Conservation (phyloP, 192 early-diverging fungal species). For the Entomortierella lignicola region DNA sequence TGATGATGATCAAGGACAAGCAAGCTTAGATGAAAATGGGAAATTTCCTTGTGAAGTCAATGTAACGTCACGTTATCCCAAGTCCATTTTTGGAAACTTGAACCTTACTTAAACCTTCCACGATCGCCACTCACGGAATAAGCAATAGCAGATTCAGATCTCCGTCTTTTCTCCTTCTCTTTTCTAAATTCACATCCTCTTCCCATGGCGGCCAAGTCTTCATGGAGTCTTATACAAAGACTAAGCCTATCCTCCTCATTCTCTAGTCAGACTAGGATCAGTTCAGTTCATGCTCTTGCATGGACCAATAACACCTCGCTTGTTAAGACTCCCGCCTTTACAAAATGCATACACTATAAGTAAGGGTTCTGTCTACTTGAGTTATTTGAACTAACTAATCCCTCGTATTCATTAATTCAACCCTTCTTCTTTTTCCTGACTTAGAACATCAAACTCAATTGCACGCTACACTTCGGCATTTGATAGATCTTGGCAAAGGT, state of each 20-base stretch:
- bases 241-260: not conserved
- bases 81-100: not conserved
- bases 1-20: constrained; percentile 10
- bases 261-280: constrained; percentile 2
- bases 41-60: not conserved
- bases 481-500: constrained; percentile 30
- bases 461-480: constrained; percentile 9
- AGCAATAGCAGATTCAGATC: no score
- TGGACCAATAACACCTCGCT: not conserved
- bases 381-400: not conserved
- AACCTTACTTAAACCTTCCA: not conserved
- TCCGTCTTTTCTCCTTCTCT: not conserved
- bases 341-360: constrained; percentile 14
- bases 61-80: constrained; percentile 26
- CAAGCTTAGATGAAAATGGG: not conserved
- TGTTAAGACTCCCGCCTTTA: not conserved
- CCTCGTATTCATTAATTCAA: not conserved
- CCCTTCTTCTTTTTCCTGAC: not conserved
- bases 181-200: not conserved
- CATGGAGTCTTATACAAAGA: constrained; percentile 37
- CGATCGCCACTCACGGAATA: no score
- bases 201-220: constrained; percentile 26
- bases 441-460: not conserved
- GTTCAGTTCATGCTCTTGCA: not conserved
- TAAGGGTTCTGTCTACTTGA: constrained; percentile 3